phyloP scores from a whole-genome alignment of 2,329 filamentous ascomycete genomes.

The Aspergillus candidus region DNA sequence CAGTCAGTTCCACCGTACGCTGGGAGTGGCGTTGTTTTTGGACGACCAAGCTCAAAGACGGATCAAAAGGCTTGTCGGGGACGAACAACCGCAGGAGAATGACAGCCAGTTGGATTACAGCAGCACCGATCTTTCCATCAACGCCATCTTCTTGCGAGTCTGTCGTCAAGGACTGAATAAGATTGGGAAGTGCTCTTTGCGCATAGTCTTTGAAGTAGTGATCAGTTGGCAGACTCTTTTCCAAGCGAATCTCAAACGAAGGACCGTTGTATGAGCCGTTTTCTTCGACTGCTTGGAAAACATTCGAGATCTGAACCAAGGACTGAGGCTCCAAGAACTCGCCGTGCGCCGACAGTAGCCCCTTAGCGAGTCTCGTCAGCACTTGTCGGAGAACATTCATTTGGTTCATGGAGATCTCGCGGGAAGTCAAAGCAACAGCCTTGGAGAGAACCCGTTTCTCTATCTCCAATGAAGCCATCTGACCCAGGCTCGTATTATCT shows the following conservation, averaged over 20 bases:
- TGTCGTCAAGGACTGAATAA: slow-evolving; percentile 20
- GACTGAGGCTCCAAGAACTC: slow-evolving; percentile 29
- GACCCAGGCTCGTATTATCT: slow-evolving; percentile 51
- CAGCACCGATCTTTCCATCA: slow-evolving; percentile 47
- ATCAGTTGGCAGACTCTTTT: slow-evolving; percentile 16
- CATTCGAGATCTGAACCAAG: slow-evolving; percentile 17
- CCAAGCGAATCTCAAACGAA: slow-evolving; percentile 12
- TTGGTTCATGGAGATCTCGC: slow-evolving; percentile 48
- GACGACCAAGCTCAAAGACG: slow-evolving; percentile 57
- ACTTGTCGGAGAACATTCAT: slow-evolving; percentile 45
- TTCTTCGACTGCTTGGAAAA: slow-evolving; percentile 21
- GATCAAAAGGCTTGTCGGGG: slow-evolving; percentile 81
- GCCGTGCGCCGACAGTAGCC: slow-evolving; percentile 30
- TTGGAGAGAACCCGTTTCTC: slow-evolving; percentile 59
- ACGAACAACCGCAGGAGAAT: slow-evolving; percentile 74
- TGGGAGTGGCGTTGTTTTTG: slow-evolving; percentile 56
- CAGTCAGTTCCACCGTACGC: slow-evolving; percentile 50
- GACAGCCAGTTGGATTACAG: slow-evolving; percentile 71
- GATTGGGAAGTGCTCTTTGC: slow-evolving; percentile 23
- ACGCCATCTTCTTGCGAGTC: slow-evolving; percentile 14
- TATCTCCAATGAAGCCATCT: slow-evolving; percentile 57
- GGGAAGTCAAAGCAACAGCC: slow-evolving; percentile 48
- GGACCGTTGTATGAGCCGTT: slow-evolving; percentile 13
- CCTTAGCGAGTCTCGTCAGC: slow-evolving; percentile 35
- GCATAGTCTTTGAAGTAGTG: slow-evolving; percentile 35